Evolutionary conservation across 805 yeast species (phyloP), one percentile per base, ranked within the genome.

Genomic region (Candida peoriensis): DNA sequence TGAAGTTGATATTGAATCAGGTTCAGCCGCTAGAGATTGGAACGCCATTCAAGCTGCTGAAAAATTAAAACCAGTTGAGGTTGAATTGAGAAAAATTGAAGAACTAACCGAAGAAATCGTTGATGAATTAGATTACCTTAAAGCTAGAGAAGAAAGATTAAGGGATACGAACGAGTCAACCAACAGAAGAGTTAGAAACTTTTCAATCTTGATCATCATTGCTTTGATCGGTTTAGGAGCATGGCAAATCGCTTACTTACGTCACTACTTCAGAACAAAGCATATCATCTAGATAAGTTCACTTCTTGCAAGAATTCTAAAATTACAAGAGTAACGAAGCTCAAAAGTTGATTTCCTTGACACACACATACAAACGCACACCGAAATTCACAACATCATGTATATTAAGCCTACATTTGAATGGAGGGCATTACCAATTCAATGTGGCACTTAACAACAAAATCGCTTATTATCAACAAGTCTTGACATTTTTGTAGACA

Each of bases 21-120:
- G 98, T 28, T 85, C 97, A 33, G 85, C 88, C 52, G 98, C 97
- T 27, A 81, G 97, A 62, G 97, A 93, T 65, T 93, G 97, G 97
- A 87, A 88, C 57, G 86, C 88, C 17, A 69, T 89, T 43, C 96
- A 89, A 67, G 89, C 95, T 30, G 75, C 83, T 29, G 97, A 93
- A 61, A 86, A 87, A 58, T 78, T 93, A 60, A 85, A 83, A 63
- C 97, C 98, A 5, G 76, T 82, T 33, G 98, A 93, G 63, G 79
- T 89, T 37, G 94, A 86, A 52, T 71, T 93, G 58, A 81, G 93
- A 61, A 80, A 82, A 58, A 72, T 90, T 38, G 90, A 87, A 60
- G 96, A 84, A 57, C 62, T 86, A 62, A 76, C 94, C 32, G 82
- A 76, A 47, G 97, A 93, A 66, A 74, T 93, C 51, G 72, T 71